Base-by-base conservation (phyloP, 768 basidiomycete species). In the Leccinellum luteum region DNA sequence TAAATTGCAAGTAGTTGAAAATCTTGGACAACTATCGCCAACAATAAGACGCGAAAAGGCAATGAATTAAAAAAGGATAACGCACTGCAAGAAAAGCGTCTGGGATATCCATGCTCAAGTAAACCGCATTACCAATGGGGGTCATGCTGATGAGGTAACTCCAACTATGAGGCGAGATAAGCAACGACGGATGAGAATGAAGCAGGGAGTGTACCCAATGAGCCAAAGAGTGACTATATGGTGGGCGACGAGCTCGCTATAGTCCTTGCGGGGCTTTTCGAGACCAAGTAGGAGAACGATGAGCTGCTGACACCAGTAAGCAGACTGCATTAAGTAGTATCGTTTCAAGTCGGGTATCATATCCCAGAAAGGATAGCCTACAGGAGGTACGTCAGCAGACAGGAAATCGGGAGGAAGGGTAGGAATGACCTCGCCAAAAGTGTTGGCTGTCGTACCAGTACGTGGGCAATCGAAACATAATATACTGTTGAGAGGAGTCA, bases 181-280 rank as follows among this genome's bases (percentile, higher is more conserved):
- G 47, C 35, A 12, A 6, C 13, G 14, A 38, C 13, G 3, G 1
- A 15, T 32, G 8, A 17, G 9, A 52, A 55, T 8, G 12, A 2
- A 49, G 34, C n/a, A 31, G 43, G 57, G 10, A 38, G 68, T 80
- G 44, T 75, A 97, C 85, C 93, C 87, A 35, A 98, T 83, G 25
- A 98, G 80, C 94, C 94, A 99, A 13, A 98, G 79, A 0, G 97
- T 98, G 52, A 98, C 92, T 44, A 94, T 65, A 69, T 99, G 97
- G 70, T 99, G 97, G 0, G 81, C 81, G 19, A 97, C 82, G 15
- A 98, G 84, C 71, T 98, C 96, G 19, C 70, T 64, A 69, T 88
- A 94, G 70, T 99, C 97, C 70, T 90, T 93, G 51, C 97, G 83
- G 0, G 97, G 96, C 70, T 97, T 98, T 75, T 99, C 97, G 14